Evolutionary conservation across 2,329 filamentous ascomycete species (phyloP).

Genomic region (Ilyonectria mors-panacis): DNA sequence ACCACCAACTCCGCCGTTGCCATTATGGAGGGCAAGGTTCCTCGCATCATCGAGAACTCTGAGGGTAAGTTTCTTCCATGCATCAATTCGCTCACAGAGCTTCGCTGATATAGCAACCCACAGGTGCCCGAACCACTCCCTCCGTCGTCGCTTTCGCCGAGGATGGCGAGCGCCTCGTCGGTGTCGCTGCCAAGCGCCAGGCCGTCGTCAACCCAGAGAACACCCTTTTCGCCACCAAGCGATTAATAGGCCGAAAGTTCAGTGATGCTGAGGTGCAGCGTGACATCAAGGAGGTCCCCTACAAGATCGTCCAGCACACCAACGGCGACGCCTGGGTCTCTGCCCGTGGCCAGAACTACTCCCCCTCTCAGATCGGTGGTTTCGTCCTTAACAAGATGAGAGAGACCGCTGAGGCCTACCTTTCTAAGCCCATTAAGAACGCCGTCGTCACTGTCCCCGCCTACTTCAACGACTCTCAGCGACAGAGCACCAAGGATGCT

Average conservation of each 20-base stretch:
- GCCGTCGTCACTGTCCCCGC: constrained; percentile 97
- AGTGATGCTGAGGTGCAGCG: constrained; percentile 94
- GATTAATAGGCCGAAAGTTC: constrained; percentile 98
- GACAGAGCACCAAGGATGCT: constrained; percentile 98
- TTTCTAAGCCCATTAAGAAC: constrained; percentile 92
- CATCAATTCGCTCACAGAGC: constrained; percentile 26
- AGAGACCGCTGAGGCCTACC: constrained; percentile 95
- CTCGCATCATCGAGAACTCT: constrained; percentile 97
- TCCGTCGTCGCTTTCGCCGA: constrained; percentile 96
- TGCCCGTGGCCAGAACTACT: constrained; percentile 95
- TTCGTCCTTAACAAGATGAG: constrained; percentile 99
- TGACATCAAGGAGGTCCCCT: constrained; percentile 97
- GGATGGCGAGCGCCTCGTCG: constrained; percentile 95
- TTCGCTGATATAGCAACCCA: constrained; percentile 23
- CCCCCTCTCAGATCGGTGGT: constrained; percentile 97
- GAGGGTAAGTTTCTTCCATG: constrained; percentile 74
- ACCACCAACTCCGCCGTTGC: constrained; percentile 99
- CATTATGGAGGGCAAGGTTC: constrained; percentile 96
- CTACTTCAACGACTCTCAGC: constrained; percentile 99
- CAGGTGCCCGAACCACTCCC: constrained; percentile 62
- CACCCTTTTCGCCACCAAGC: constrained; percentile 98
- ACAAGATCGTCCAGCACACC: constrained; percentile 97
- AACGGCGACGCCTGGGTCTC: constrained; percentile 98
- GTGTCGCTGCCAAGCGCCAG: constrained; percentile 98
- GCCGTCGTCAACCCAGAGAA: constrained; percentile 99